A percentile compares a stretch with the other conserved stretches of the same genome.
Evolutionary conservation across 106 monocot species (phyloP).

Genomic region (Acorus calamus): DNA sequence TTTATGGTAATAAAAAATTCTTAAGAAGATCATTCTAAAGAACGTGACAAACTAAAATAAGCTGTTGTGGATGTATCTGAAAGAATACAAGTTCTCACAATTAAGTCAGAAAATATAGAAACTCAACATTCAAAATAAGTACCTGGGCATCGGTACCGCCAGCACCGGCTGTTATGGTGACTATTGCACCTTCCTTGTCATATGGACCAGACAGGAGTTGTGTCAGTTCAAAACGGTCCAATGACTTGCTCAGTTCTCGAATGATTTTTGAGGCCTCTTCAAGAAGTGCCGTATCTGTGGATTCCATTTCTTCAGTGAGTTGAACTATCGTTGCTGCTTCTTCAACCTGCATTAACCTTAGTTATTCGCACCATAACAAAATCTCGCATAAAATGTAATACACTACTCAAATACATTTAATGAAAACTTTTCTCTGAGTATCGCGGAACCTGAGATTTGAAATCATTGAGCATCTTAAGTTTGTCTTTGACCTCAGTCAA

Average conservation of each 20-base stretch:
- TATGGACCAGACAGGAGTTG: conserved; percentile 97
- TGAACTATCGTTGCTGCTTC: conserved; percentile 96
- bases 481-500: conserved; percentile 89
- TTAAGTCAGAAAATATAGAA: too few species aligned
- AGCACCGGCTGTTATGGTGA: conserved; percentile 91
- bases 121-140: neutral
- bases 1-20: too few species aligned
- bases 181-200: conserved; percentile 90
- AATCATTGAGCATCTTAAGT: conserved; percentile 74
- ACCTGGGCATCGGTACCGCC: conserved; percentile 99
- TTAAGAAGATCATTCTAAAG: too few species aligned
- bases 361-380: neutral
- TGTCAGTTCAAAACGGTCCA: conserved; percentile 70
- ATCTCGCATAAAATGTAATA: neutral
- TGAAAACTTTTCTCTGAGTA: too few species aligned
- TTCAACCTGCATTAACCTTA: conserved; percentile 40
- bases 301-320: conserved; percentile 86
- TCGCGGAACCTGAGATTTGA: conserved; percentile 62
- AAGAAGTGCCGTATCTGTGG: conserved; percentile 70
- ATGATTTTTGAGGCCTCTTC: conserved; percentile 82
- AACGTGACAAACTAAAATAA: too few species aligned
- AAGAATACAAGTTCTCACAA: too few species aligned
- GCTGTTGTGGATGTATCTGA: too few species aligned
- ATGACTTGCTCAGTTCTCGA: conserved; percentile 52
- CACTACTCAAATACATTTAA: too few species aligned